These are phyloP conservation scores for Chlamydomonas asymmetrica DNA, from an alignment of 139 green algal species.

Conservation along the genomic window DNA sequence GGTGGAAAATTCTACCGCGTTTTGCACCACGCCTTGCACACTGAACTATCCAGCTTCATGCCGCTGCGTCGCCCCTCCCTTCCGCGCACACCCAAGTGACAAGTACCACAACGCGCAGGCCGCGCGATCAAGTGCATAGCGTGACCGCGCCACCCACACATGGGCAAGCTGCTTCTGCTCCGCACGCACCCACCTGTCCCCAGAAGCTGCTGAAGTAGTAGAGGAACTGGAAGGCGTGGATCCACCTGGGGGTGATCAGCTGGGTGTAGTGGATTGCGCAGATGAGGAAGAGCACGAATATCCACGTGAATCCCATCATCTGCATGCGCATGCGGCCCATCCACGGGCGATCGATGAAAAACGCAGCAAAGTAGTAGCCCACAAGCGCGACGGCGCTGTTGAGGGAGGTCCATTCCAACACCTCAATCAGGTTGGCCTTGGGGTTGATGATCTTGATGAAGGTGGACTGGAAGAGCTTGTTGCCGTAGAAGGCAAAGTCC, in stretches of 20 bases:
- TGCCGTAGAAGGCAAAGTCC: conserved; percentile 73
- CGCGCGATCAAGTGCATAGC: too few species aligned
- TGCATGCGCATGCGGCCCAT: conserved; percentile 51
- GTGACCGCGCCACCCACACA: too few species aligned
- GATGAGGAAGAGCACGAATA: conserved; percentile 63
- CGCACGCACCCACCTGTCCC: conserved; percentile 73
- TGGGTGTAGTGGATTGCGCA: conserved; percentile 50
- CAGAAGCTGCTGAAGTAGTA: conserved; percentile 83
- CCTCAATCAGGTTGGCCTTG: conserved; percentile 44
- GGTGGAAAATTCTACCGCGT: too few species aligned
- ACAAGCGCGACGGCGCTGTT: conserved; percentile 68
- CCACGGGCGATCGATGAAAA: conserved; percentile 61
- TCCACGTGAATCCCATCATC: conserved; percentile 27
- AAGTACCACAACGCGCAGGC: too few species aligned
- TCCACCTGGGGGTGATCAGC: conserved; percentile 29
- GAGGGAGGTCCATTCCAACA: conserved; percentile 70
- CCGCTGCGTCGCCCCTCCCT: too few species aligned
- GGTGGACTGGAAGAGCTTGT: conserved; percentile 56
- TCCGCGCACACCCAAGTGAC: too few species aligned
- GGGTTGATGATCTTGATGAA: conserved; percentile 36
- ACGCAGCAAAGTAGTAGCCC: conserved; percentile 70
- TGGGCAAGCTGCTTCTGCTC: too few species aligned
- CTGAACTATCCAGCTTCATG: too few species aligned
- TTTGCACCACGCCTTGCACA: too few species aligned
- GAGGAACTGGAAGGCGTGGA: conserved; percentile 65